A percentile compares a stretch with the other conserved stretches of the same genome.
Conservation (phyloP, 2,329 filamentous ascomycete species). For the Knufia petricola region DNA sequence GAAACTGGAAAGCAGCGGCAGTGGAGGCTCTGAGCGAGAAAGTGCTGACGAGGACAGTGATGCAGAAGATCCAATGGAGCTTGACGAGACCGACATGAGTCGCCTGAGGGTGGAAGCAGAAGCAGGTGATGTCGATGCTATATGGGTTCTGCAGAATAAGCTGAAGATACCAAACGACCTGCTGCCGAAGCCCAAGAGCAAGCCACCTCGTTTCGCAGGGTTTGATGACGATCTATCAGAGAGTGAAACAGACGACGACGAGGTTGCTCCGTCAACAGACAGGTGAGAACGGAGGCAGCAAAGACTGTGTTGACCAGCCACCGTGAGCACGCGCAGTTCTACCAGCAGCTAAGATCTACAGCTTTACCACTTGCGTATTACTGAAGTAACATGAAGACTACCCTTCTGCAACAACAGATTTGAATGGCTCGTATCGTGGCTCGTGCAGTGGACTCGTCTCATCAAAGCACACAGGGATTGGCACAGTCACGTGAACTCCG, state of each 20-base stretch:
- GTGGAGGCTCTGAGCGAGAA: slow-evolving; percentile 26
- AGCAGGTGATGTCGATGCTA: slow-evolving; percentile 21
- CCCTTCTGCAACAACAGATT: too few relatives aligned
- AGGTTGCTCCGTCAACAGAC: slow-evolving; percentile 21
- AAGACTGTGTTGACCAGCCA: neutral
- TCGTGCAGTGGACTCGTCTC: too few relatives aligned
- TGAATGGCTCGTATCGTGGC: too few relatives aligned
- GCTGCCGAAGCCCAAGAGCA: slow-evolving; percentile 16
- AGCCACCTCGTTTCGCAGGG: slow-evolving; percentile 33
- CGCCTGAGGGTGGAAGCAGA: slow-evolving; percentile 19
- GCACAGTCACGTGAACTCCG: too few relatives aligned
- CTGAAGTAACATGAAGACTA: too few relatives aligned
- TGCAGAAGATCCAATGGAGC: slow-evolving; percentile 23
- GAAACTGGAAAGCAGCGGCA: slow-evolving; percentile 28
- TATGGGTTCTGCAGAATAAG: slow-evolving; percentile 23
- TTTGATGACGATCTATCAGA: slow-evolving; percentile 41
- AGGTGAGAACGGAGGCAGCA: neutral
- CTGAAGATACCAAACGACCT: slow-evolving; percentile 17
- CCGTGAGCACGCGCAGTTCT: too few relatives aligned
- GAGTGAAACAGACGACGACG: slow-evolving; percentile 31
- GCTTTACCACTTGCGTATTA: too few relatives aligned
- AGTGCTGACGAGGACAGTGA: slow-evolving; percentile 32
- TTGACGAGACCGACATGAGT: slow-evolving; percentile 20
- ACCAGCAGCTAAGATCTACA: too few relatives aligned
- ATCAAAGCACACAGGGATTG: too few relatives aligned